phyloP scores from a whole-genome alignment of 345 rosid species.

The Laguncularia racemosa region DNA sequence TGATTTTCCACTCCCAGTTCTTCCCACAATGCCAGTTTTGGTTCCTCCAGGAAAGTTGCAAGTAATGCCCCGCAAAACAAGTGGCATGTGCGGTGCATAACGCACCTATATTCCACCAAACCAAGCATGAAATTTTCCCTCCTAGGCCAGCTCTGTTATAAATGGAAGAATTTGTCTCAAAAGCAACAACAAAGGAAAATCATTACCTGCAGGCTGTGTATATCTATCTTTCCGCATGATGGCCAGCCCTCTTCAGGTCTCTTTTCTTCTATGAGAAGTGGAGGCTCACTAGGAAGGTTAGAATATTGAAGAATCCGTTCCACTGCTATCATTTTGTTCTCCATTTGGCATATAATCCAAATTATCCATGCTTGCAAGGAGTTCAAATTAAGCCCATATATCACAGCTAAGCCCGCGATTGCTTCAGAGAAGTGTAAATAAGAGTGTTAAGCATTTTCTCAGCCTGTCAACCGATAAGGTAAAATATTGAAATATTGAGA shows the following conservation, averaged over 20 bases:
- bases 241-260: conserved; percentile 54
- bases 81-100: conserved; percentile 50
- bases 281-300: conserved; percentile 51
- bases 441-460: conserved; percentile 8
- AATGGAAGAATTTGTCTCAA: background rate
- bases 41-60: conserved; percentile 46
- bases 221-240: conserved; percentile 39
- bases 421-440: conserved; percentile 29
- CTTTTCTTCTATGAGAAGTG: conserved; percentile 46
- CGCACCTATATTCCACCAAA: conserved; percentile 26
- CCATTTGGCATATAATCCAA: conserved; percentile 58
- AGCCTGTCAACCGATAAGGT: no score
- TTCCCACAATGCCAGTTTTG: conserved; percentile 53
- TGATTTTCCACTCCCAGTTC: conserved; percentile 67
- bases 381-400: conserved; percentile 74
- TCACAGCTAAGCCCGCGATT: conserved; percentile 81
- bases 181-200: background rate
- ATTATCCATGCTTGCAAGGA: conserved; percentile 56
- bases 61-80: conserved; percentile 38
- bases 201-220: conserved; percentile 40
- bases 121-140: no score
- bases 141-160: no score
- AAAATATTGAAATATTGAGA: no score
- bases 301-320: conserved; percentile 80
- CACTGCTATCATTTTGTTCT: conserved; percentile 80